A percentile compares a stretch with the other conserved stretches of the same genome.
These are phyloP conservation scores for Phytophthora sp. DNA, from an alignment of 352 stramenopile genomes.

Conservation along the genomic window DNA sequence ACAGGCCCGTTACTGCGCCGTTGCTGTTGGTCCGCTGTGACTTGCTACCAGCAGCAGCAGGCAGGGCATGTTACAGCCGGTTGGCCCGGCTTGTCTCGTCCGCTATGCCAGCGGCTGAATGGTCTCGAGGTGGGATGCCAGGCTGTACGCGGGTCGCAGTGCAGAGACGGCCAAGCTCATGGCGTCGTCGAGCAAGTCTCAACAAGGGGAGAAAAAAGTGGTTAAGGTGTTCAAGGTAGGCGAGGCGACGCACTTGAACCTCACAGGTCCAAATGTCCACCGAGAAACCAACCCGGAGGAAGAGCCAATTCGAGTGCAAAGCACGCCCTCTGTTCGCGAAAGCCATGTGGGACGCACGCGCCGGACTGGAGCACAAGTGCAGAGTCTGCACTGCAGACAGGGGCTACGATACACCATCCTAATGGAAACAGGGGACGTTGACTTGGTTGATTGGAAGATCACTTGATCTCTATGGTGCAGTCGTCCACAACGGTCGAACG, in stretches of 20 bases:
- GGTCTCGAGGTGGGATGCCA: slow-evolving; percentile 34
- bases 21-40: slow-evolving; percentile 44
- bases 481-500: slow-evolving; percentile 22
- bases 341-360: slow-evolving; percentile 35
- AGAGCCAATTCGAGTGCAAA: slow-evolving; percentile 34
- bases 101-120: slow-evolving; percentile 38
- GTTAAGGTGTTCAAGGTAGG: slow-evolving; percentile 13
- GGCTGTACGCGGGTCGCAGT: slow-evolving; percentile 31
- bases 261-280: slow-evolving; percentile 35
- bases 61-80: slow-evolving; percentile 24
- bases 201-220: slow-evolving; percentile 31
- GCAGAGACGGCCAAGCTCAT: slow-evolving; percentile 33
- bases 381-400: no score
- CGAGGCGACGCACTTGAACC: slow-evolving; percentile 29
- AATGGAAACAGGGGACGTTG: slow-evolving; percentile 28
- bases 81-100: slow-evolving; percentile 32
- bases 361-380: slow-evolving; percentile 11
- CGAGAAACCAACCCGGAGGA: slow-evolving; percentile 38
- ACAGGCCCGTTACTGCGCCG: slow-evolving; percentile 25
- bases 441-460: slow-evolving; percentile 28
- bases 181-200: slow-evolving; percentile 38
- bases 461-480: slow-evolving; percentile 30
- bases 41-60: slow-evolving; percentile 28
- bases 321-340: slow-evolving; percentile 36
- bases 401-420: slow-evolving; percentile 38